These are phyloP conservation scores for Pinus albicaulis DNA, from an alignment of 75 land plant species.

Conservation along the genomic window DNA sequence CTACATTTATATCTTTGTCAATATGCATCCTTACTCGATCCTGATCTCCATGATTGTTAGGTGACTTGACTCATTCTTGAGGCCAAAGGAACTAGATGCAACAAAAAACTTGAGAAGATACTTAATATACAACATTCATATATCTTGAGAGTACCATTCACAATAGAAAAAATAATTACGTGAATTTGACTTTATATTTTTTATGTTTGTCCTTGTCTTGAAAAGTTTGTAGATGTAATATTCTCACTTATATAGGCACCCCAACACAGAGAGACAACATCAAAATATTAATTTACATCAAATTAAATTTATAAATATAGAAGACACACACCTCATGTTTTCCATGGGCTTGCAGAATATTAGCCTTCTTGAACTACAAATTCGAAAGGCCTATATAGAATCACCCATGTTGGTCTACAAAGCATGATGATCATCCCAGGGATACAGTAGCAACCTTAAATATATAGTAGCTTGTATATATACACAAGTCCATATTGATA, in stretches of 20 bases:
- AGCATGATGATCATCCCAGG: too few relatives aligned
- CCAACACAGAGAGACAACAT: slow-evolving; percentile 72
- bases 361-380: slow-evolving; percentile 72
- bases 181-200: slow-evolving; percentile 63
- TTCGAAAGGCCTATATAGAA: too few relatives aligned
- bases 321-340: slow-evolving; percentile 59
- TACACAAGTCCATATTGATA: neutral
- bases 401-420: too few relatives aligned
- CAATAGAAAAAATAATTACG: slow-evolving; percentile 37
- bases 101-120: slow-evolving; percentile 49
- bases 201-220: slow-evolving; percentile 72
- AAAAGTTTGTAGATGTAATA: slow-evolving; percentile 53
- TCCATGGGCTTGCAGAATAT: slow-evolving; percentile 35
- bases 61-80: slow-evolving; percentile 66
- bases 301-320: slow-evolving; percentile 57
- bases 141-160: slow-evolving; percentile 64
- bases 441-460: too few relatives aligned
- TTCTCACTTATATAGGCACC: slow-evolving; percentile 12
- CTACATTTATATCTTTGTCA: neutral
- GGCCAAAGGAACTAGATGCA: slow-evolving; percentile 57
- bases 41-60: slow-evolving; percentile 16
- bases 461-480: too few relatives aligned
- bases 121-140: slow-evolving; percentile 48
- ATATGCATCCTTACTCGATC: neutral
- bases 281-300: slow-evolving; percentile 51